Conservation (phyloP, 2,329 filamentous ascomycete genomes). For the Botrytis fabae region DNA sequence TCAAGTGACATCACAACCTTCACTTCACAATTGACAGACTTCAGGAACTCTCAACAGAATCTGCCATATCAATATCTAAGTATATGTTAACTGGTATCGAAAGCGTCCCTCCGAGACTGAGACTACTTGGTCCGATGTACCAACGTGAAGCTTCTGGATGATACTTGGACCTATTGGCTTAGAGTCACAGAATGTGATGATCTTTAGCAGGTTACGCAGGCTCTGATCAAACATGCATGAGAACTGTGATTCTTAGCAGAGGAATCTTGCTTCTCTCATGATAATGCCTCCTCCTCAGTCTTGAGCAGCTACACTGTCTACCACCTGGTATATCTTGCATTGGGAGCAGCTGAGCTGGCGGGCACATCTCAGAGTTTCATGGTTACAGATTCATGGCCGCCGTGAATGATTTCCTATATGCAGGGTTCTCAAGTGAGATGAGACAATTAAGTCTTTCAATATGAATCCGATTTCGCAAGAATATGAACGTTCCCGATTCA, state of each 20-base stretch:
- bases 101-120: neutral
- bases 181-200: neutral
- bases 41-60: neutral
- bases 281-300: neutral
- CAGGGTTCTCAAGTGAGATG: neutral
- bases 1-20: conserved; percentile 4
- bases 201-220: no score
- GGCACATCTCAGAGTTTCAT: neutral
- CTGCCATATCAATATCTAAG: neutral
- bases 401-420: neutral
- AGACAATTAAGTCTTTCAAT: neutral
- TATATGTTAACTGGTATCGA: neutral
- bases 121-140: neutral
- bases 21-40: neutral
- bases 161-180: neutral
- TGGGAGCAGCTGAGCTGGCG: neutral
- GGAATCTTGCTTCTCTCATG: neutral
- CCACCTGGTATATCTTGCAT: neutral
- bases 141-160: neutral
- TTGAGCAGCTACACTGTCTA: neutral
- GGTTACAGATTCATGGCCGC: neutral
- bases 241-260: neutral
- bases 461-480: neutral
- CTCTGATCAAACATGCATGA: neutral
- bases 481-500: neutral